These are phyloP conservation scores for Postia placenta DNA, from an alignment of 768 basidiomycete species.

Conservation along the genomic window DNA sequence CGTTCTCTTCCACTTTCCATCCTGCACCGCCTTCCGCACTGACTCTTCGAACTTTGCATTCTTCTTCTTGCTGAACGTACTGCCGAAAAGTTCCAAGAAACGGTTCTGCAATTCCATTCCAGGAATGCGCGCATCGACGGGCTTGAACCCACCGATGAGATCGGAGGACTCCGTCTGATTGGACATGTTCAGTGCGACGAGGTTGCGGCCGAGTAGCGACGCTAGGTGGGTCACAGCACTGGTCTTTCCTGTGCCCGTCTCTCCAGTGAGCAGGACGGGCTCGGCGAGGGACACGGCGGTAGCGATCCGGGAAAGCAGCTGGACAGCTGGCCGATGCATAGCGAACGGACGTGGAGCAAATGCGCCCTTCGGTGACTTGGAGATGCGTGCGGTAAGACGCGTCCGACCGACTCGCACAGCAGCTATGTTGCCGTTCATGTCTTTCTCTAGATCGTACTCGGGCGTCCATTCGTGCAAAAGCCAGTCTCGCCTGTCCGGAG, in stretches of 20 bases:
- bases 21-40: conserved; percentile 73
- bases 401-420: conserved; percentile 60
- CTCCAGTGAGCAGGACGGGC: conserved; percentile 88
- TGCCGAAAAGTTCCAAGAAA: conserved; percentile 77
- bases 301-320: conserved; percentile 75
- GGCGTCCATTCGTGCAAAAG: conserved; percentile 61
- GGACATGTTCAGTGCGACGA: conserved; percentile 89
- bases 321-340: conserved; percentile 78
- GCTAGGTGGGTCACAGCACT: conserved; percentile 87
- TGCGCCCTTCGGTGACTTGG: conserved; percentile 29
- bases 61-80: conserved; percentile 84
- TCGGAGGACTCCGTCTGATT: conserved; percentile 96
- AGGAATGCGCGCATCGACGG: conserved; percentile 82
- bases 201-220: conserved; percentile 61
- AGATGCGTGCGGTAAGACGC: conserved; percentile 43
- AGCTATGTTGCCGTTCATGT: conserved; percentile 52
- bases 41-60: conserved; percentile 83
- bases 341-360: conserved; percentile 63
- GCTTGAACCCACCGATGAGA: conserved; percentile 91
- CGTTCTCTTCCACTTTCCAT: conserved; percentile 80
- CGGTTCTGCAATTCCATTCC: conserved; percentile 62
- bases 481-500: conserved; percentile 66
- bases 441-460: conserved; percentile 60
- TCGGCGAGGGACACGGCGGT: conserved; percentile 68
- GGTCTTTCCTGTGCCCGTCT: conserved; percentile 99